Conservation (phyloP, 202 grass and related monocot species). For the Thinopyrum obtusiflorum region DNA sequence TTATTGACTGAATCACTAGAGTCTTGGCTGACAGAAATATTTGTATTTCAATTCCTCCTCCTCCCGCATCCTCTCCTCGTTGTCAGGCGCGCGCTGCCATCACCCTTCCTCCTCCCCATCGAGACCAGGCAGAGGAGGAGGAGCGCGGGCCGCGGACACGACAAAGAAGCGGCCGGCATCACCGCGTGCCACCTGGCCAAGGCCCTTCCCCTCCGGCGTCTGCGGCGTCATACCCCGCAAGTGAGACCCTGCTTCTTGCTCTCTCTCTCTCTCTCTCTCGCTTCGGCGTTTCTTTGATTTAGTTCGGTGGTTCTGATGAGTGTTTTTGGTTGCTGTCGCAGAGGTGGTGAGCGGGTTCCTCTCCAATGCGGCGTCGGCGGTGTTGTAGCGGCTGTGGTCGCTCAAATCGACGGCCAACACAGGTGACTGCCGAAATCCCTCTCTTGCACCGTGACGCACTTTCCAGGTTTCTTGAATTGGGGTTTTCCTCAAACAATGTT, state of each 20-base stretch:
- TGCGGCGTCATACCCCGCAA: slow-evolving; percentile 59
- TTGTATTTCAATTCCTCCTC: too few species aligned
- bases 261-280: neutral
- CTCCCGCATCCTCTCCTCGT: too few species aligned
- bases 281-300: neutral
- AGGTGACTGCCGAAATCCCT: slow-evolving; percentile 35
- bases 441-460: neutral
- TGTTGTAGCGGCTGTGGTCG: slow-evolving; percentile 76
- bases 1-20: too few species aligned
- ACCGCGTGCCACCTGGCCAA: too few species aligned
- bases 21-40: too few species aligned
- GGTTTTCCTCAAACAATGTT: slow-evolving; percentile 16
- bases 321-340: slow-evolving; percentile 23
- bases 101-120: too few species aligned
- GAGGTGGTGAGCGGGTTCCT: slow-evolving; percentile 70
- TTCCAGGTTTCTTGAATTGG: slow-evolving; percentile 15
- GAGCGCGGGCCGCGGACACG: too few species aligned
- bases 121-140: too few species aligned
- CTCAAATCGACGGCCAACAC: slow-evolving; percentile 71
- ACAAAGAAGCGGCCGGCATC: too few species aligned
- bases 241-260: slow-evolving; percentile 27
- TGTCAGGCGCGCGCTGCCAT: too few species aligned
- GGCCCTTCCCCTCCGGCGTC: slow-evolving; percentile 33
- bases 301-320: neutral
- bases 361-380: slow-evolving; percentile 62